A percentile compares a stretch with the other conserved stretches of the same genome.
Evolutionary conservation across 345 rosid genomes (phyloP).

Genomic region (Lepidium sativum): DNA sequence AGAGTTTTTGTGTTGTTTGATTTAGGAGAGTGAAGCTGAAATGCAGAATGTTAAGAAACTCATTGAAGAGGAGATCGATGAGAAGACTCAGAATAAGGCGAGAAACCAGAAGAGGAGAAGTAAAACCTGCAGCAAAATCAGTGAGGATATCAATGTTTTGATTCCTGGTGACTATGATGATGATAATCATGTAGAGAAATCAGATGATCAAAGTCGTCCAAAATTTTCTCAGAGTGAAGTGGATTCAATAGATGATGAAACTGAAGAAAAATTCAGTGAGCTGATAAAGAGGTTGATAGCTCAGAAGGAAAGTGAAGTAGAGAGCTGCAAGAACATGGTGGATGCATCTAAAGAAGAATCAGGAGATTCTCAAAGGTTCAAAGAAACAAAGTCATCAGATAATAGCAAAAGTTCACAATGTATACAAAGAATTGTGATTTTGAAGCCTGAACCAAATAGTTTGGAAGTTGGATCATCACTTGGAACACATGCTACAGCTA

Average conservation of each 20-base stretch:
- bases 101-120: conserved; percentile 44
- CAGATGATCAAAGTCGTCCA: conserved; percentile 49
- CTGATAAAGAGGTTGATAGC: conserved; percentile 52
- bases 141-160: conserved; percentile 29
- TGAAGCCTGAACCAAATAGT: conserved; percentile 45
- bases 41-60: conserved; percentile 62
- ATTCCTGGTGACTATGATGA: conserved; percentile 25
- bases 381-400: conserved; percentile 27
- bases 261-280: conserved; percentile 64
- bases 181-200: conserved; percentile 29
- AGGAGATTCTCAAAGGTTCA: conserved; percentile 21
- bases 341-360: conserved; percentile 70
- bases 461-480: conserved; percentile 27
- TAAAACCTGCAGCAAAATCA: conserved; percentile 41
- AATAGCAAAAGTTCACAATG: conserved; percentile 46
- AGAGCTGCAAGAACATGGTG: conserved; percentile 30
- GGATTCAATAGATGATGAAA: conserved; percentile 31
- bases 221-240: conserved; percentile 33
- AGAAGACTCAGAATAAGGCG: conserved; percentile 27
- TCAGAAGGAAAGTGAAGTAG: conserved; percentile 50
- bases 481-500: conserved; percentile 32
- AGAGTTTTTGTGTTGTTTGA: neutral
- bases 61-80: conserved; percentile 73
- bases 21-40: conserved; percentile 45
- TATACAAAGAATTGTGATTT: conserved; percentile 55